These are phyloP conservation scores for Mycosarcoma maydis DNA, from an alignment of 1,284 basidiomycete species.

Conservation along the genomic window DNA sequence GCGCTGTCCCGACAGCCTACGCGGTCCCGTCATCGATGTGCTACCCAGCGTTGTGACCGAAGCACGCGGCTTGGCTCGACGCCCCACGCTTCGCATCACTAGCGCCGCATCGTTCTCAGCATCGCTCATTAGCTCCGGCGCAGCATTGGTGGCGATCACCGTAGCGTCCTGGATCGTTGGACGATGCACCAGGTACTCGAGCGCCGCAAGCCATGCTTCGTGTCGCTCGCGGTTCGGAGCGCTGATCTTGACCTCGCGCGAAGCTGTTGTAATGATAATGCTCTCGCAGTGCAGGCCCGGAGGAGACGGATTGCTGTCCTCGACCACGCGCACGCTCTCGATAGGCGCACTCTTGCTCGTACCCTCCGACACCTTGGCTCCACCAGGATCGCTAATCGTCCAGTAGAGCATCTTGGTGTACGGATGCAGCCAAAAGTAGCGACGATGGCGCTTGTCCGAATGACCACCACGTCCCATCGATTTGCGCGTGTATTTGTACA, in stretches of 20 bases:
- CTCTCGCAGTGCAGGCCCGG: slow-evolving; percentile 92
- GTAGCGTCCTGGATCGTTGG: slow-evolving; percentile 41
- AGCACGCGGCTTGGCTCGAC: slow-evolving; percentile 34
- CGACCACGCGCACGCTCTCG: slow-evolving; percentile 85
- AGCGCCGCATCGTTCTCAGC: slow-evolving; percentile 32
- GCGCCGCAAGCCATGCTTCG: slow-evolving; percentile 86
- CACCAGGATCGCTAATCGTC: slow-evolving; percentile 92
- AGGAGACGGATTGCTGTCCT: slow-evolving; percentile 91
- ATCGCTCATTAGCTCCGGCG: slow-evolving; percentile 33
- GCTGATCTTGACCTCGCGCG: slow-evolving; percentile 97
- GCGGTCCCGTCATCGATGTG: slow-evolving; percentile 19
- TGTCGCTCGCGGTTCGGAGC: slow-evolving; percentile 92
- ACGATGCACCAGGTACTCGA: slow-evolving; percentile 58
- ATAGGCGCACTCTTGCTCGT: slow-evolving; percentile 99
- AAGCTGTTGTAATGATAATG: slow-evolving; percentile 88
- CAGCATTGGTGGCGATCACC: slow-evolving; percentile 39
- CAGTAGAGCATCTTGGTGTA: slow-evolving; percentile 98
- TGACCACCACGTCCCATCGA: slow-evolving; percentile 85
- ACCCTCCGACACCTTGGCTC: slow-evolving; percentile 83
- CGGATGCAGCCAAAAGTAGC: slow-evolving; percentile 99
- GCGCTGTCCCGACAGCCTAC: slow-evolving; percentile 61
- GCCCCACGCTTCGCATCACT: slow-evolving; percentile 19
- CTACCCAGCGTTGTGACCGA: slow-evolving; percentile 33
- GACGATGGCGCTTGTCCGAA: slow-evolving; percentile 87
- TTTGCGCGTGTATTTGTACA: slow-evolving; percentile 95